Base-by-base conservation (phyloP, 768 basidiomycete genomes). In the Dioszegia hungarica region DNA sequence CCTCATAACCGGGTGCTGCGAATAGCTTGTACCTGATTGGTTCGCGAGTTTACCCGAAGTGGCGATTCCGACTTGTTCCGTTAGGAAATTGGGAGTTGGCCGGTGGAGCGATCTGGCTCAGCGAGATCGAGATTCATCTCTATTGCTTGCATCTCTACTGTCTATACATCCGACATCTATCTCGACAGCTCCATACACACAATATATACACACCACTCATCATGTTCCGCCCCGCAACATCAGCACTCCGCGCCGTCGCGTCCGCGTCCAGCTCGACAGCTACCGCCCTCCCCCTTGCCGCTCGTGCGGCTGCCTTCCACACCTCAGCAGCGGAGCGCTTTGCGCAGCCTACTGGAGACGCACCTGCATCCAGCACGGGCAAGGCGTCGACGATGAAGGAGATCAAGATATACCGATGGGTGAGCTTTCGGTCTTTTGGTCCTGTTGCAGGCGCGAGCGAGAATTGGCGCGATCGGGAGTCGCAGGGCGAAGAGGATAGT, bases 401-500 rank as follows among this genome's bases (percentile, higher is more conserved):
- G 77, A 97, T 99, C 82, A 89, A 93, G 82, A 92, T 99, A 64
- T 99, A 99, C 80, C 89, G 95, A 76, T 99, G 95, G 91, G 90
- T 90, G 56, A 60, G 84, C 80, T 22, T 50, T 11, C 24, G 47
- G 29, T 19, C 2, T 22, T 15, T 53, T 49, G 14, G 52, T 49
- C 34, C 17, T 20, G 25, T n/a, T n/a, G n/a, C n/a, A n/a, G n/a
- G n/a, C n/a, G n/a, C n/a, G n/a, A n/a, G n/a, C n/a, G n/a, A 29
- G 17, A 48, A 31, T 31, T 20, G n/a, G 17, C n/a, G n/a, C n/a
- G 46, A 48, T 48, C 46, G 33, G 10, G 46, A 33, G 14, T 33
- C 31, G 31, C 31, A 14, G 31, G 8, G 6, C 14, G 31, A 33
- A n/a, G 11, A 41, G 9, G 20, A 24, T 44, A 9, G 24, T 33